These are phyloP conservation scores for Scheffersomyces lignicola DNA, from an alignment of 1,139 yeast species.

Conservation along the genomic window DNA sequence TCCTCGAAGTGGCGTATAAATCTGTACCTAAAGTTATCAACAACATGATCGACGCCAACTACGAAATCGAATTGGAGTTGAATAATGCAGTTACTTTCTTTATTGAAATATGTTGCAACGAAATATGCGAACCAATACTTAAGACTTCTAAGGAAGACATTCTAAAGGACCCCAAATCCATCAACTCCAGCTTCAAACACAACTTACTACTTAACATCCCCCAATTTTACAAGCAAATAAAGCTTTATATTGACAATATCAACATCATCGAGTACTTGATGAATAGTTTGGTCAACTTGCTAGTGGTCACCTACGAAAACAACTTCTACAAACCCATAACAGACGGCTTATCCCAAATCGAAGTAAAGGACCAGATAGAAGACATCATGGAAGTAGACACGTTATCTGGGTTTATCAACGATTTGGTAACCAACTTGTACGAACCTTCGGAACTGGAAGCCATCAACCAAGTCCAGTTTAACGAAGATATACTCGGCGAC, in stretches of 20 bases:
- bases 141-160: conserved; percentile 17
- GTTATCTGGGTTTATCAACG: conserved; percentile 42
- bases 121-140: conserved; percentile 33
- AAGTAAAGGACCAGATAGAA: conserved; percentile 19
- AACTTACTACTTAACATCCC: conserved; percentile 56
- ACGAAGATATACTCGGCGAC: conserved; percentile 26
- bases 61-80: conserved; percentile 72
- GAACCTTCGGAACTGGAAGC: conserved; percentile 15
- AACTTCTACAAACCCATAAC: conserved; percentile 21
- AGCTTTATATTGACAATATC: conserved; percentile 43
- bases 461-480: conserved; percentile 12
- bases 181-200: conserved; percentile 39
- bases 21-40: conserved; percentile 82
- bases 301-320: conserved; percentile 32
- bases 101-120: conserved; percentile 39
- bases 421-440: conserved; percentile 19
- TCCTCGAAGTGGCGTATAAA: conserved; percentile 61
- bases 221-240: conserved; percentile 51
- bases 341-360: conserved; percentile 13
- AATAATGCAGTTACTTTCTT: conserved; percentile 70
- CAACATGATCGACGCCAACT: conserved; percentile 83
- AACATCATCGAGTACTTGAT: conserved; percentile 33
- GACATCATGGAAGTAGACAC: conserved; percentile 61
- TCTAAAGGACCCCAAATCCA: conserved; percentile 25
- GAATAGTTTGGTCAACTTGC: conserved; percentile 30